Evolutionary conservation across 106 monocot species (phyloP), one percentile per base, ranked within the genome.

Genomic region (Hemerocallis citrina): DNA sequence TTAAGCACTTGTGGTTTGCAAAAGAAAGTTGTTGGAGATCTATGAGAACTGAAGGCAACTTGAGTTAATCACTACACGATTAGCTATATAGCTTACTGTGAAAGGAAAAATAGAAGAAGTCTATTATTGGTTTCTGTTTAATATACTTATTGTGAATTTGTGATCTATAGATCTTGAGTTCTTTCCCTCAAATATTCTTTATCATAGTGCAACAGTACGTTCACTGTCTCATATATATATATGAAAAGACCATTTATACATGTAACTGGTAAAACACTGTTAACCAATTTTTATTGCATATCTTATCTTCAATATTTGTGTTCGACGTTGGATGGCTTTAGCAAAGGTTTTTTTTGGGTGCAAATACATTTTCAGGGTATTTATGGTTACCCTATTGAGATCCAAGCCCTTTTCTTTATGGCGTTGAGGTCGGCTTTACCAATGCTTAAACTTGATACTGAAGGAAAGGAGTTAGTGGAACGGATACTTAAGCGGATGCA

Each of bases 381-480:
- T 17, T 78, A 78, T 52, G 78, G 78, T 56, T 78, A 78, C 73
- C 78, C 78, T 7, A 78, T 78, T 7, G 78, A 78, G 42, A 78
- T 78, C 10, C 78, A 78, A 78, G 68, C 78, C 30, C 78, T 78
- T 28, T 78, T 78, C 64, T 78, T 78, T 34, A 78, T 78, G 78
- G 68, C 73, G 24, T 68, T 78, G 56, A 73, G 78, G 23, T 72
- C 55, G 31, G 67, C 78, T 43, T 46, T 78, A 28, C 14, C 68
- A 39, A 64, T 78, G 72, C 68, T 78, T 34, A 78, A 73, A 64
- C 64, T 68, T 57, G 78, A 78, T 34, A 41, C 68, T 39, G 73
- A 78, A 58, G 78, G 78, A 32, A 73, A 78, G 68, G 78, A 78
- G 46, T 63, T 72, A 12, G 47, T 78, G 15, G 78, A 78, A 51